Evolutionary conservation across 371 early-diverging fungal species (phyloP).

Genomic region (Rhizomucor miehei): DNA sequence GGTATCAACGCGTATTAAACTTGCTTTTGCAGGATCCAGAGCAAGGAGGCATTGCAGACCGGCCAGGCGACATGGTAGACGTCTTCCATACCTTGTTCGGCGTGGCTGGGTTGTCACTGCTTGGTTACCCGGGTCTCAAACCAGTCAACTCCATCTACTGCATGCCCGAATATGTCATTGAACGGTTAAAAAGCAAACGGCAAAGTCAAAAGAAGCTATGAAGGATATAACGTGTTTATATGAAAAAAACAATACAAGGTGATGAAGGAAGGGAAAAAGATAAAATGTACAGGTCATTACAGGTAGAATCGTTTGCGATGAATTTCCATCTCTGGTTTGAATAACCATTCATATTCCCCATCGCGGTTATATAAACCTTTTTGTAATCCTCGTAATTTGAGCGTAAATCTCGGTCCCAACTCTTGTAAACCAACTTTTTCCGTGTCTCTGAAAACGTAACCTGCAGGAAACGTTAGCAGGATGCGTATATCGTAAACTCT

Average conservation of each 20-base stretch:
- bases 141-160: constrained; percentile 91
- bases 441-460: constrained; percentile 86
- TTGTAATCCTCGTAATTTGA: constrained; percentile 93
- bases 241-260: background rate
- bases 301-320: constrained; percentile 83
- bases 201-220: too few species aligned
- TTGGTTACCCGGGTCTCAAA: constrained; percentile 74
- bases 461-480: constrained; percentile 2
- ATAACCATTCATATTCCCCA: constrained; percentile 95
- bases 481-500: background rate
- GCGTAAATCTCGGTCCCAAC: constrained; percentile 95
- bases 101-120: constrained; percentile 84
- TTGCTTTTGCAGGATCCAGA: constrained; percentile 60
- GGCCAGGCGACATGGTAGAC: constrained; percentile 91
- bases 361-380: constrained; percentile 90
- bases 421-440: constrained; percentile 93
- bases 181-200: constrained; percentile 20
- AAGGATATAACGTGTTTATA: too few species aligned
- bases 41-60: constrained; percentile 95
- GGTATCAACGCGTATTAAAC: background rate
- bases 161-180: constrained; percentile 76
- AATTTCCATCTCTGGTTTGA: constrained; percentile 86
- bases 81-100: constrained; percentile 98
- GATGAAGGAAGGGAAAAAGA: constrained; percentile 6
- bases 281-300: constrained; percentile 24